Evolutionary conservation across 2,329 filamentous ascomycete species (phyloP).

Genomic region (Pestalotiopsis sp.): DNA sequence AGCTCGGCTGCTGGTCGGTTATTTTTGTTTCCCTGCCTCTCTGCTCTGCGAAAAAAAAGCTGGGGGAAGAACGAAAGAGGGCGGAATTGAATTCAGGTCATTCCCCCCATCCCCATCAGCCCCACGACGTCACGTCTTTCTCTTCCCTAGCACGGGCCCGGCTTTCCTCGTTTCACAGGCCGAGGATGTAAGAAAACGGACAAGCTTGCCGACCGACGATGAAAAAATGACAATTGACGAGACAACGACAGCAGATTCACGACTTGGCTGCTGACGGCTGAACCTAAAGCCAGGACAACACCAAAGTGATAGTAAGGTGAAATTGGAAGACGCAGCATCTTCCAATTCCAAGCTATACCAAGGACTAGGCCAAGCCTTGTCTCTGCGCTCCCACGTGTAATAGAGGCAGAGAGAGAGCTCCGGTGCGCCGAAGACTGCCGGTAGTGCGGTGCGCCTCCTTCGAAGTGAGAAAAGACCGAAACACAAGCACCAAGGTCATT

Average conservation of each 20-base stretch:
- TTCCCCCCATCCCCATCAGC: neutral
- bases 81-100: conserved; percentile 30
- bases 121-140: conserved; percentile 4
- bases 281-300: no score
- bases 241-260: neutral
- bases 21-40: conserved; percentile 25
- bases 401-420: neutral
- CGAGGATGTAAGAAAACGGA: neutral
- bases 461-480: neutral
- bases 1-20: conserved; percentile 58
- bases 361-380: neutral
- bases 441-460: conserved; percentile 2
- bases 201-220: neutral
- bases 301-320: neutral
- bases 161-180: conserved; percentile 2
- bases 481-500: neutral
- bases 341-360: neutral
- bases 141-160: neutral
- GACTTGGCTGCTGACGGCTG: neutral
- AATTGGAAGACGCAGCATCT: neutral
- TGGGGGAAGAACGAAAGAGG: conserved; percentile 11
- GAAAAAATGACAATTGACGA: neutral
- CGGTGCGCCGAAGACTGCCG: conserved; percentile 6
- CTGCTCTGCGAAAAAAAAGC: neutral
- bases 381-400: neutral